These are phyloP conservation scores for Sicyos baderoa DNA, from an alignment of 306 rosid species.

Conservation along the genomic window DNA sequence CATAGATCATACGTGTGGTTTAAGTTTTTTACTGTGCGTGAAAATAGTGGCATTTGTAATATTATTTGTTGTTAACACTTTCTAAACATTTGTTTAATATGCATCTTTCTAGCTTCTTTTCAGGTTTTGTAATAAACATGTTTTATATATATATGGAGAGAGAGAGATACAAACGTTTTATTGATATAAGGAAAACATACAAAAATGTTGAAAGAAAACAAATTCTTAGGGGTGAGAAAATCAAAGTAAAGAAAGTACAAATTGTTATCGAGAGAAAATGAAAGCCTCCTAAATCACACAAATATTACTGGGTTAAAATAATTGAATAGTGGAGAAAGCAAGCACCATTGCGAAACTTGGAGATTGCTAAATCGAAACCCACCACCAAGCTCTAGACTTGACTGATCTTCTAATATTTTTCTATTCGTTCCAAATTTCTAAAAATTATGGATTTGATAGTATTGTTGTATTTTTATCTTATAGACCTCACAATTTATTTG, in stretches of 20 bases:
- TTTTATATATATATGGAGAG: too few species aligned
- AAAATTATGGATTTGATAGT: not conserved
- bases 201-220: not conserved
- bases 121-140: not conserved
- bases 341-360: not conserved
- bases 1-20: not conserved
- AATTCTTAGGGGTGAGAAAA: not conserved
- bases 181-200: not conserved
- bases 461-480: not conserved
- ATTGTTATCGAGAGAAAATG: not conserved
- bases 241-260: not conserved
- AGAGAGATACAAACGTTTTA: not conserved
- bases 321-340: not conserved
- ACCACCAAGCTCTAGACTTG: too few species aligned
- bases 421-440: not conserved
- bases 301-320: not conserved
- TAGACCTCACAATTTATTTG: constrained; percentile 10
- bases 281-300: not conserved
- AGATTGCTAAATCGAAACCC: not conserved
- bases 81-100: not conserved
- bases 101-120: not conserved
- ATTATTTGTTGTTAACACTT: not conserved
- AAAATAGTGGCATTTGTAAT: not conserved
- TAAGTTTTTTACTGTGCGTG: not conserved
- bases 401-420: too few species aligned